phyloP scores from a whole-genome alignment of 768 basidiomycete genomes.

The Coprinopsis cinerea region DNA sequence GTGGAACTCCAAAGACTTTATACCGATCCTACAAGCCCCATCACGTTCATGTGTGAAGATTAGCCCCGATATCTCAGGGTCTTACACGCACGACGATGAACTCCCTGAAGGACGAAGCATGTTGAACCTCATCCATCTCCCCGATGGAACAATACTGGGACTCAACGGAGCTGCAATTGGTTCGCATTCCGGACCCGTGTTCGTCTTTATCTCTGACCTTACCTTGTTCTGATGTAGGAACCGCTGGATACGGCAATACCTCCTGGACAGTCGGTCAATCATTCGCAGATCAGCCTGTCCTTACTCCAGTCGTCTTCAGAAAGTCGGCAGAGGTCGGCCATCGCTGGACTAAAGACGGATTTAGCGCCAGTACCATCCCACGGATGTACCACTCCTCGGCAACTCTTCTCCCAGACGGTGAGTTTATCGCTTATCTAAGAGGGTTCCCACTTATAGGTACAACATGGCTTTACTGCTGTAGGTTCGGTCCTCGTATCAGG shows the following conservation, averaged over 20 bases:
- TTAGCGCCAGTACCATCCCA: constrained; percentile 50
- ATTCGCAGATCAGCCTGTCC: constrained; percentile 64
- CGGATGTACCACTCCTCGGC: constrained; percentile 80
- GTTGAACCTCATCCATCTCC: constrained; percentile 66
- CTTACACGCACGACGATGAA: constrained; percentile 58
- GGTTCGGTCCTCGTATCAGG: constrained; percentile 72
- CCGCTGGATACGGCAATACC: constrained; percentile 65
- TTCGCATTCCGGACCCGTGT: constrained; percentile 18
- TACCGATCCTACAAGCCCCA: constrained; percentile 45
- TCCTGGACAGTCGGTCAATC: constrained; percentile 53
- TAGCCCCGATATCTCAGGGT: constrained; percentile 56
- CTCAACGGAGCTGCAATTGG: constrained; percentile 67
- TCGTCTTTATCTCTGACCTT: constrained; percentile 18
- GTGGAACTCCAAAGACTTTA: constrained; percentile 43
- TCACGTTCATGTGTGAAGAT: constrained; percentile 74
- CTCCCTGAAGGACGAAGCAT: constrained; percentile 64
- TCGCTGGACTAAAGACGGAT: constrained; percentile 57
- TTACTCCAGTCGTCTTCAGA: constrained; percentile 67
- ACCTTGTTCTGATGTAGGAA: constrained; percentile 34
- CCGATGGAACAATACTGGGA: constrained; percentile 59
- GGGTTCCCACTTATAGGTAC: background rate
- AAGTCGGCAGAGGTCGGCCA: constrained; percentile 54
- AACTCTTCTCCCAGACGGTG: constrained; percentile 56
- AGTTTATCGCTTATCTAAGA: background rate
- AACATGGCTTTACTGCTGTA: no score